Base-by-base conservation (phyloP, 306 rosid species). In the Pyrus pyrifolia region DNA sequence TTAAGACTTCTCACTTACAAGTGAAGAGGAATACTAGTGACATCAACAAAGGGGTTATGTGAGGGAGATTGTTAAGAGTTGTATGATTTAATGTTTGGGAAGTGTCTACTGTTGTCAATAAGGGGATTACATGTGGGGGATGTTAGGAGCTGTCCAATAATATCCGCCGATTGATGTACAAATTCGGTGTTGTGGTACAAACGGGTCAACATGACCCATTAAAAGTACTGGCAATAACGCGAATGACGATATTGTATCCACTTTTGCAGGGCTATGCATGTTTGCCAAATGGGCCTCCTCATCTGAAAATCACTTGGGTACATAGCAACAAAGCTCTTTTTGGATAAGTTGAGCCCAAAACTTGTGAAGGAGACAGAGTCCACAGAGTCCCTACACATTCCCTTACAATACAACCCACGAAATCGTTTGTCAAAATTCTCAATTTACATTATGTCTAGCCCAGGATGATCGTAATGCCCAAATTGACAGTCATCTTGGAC, bases 351-450 rank as follows among this genome's bases (percentile, higher is more conserved):
- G 63, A 79, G 79, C 22, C 69, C 8, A 18, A 40, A 22, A 33
- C 82, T 82, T 11, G 73, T n/a, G 2, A 82, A 53, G 21, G 76
- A 77, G 59, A n/a, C n/a, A n/a, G n/a, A n/a, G n/a, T n/a, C n/a
- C n/a, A n/a, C n/a, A 3, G 23, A 68, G 35, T 33, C 40, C 2
- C 30, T 51, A 15, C 55, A 21, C 61, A 8, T 78, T 57, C 10
- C 68, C 23, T 77, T 68, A 64, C 63, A 82, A 61, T 73, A 73
- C 35, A 51, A 51, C 35, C 55, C 82, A 6, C 3, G 73, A 38
- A 52, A 82, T 17, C 72, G 6, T 40, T 81, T 0, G 78, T 77
- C 29, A 72, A 72, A 18, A 49, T 81, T 66, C 60, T 76, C 2
- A 72, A 52, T 67, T 67, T 81, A 46, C 85, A 77, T 31, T 67